These are phyloP conservation scores for Argentina anserina DNA, from an alignment of 306 rosid species.

Conservation along the genomic window DNA sequence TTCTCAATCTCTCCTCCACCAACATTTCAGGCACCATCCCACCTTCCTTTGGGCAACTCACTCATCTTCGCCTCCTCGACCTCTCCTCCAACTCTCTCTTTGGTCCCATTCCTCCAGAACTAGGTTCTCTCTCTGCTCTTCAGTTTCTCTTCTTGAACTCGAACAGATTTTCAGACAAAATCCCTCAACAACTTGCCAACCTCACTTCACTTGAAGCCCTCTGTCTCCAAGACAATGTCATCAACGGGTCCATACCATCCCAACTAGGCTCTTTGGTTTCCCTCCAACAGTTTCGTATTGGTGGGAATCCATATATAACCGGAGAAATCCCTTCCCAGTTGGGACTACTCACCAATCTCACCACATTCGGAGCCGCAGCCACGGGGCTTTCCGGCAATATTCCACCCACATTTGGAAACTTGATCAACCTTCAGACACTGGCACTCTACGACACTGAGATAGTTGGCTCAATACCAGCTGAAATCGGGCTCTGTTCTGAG, in stretches of 20 bases:
- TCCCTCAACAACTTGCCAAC: slow-evolving; percentile 62
- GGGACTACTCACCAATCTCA: slow-evolving; percentile 75
- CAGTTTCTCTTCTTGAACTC: slow-evolving; percentile 79
- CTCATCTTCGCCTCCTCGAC: slow-evolving; percentile 73
- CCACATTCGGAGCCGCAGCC: slow-evolving; percentile 89
- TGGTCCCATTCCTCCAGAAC: slow-evolving; percentile 71
- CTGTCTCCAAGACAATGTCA: slow-evolving; percentile 74
- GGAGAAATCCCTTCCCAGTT: slow-evolving; percentile 74
- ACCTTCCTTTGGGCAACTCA: slow-evolving; percentile 64
- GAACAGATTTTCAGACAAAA: slow-evolving; percentile 57
- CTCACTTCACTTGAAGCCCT: slow-evolving; percentile 68
- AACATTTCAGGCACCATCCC: slow-evolving; percentile 84
- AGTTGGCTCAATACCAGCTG: slow-evolving; percentile 69
- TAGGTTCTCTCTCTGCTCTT: slow-evolving; percentile 62
- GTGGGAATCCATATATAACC: slow-evolving; percentile 79
- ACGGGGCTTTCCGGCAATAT: slow-evolving; percentile 82
- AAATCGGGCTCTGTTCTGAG: slow-evolving; percentile 79
- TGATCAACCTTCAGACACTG: slow-evolving; percentile 73
- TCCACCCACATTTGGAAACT: slow-evolving; percentile 80
- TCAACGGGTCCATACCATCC: slow-evolving; percentile 81
- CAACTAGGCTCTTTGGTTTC: slow-evolving; percentile 67
- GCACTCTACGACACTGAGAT: slow-evolving; percentile 83
- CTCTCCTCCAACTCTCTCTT: slow-evolving; percentile 78
- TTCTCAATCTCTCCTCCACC: slow-evolving; percentile 88
- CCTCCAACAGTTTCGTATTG: slow-evolving; percentile 81